Base-by-base conservation (phyloP, 83 land plant species). In the Larix sibirica region DNA sequence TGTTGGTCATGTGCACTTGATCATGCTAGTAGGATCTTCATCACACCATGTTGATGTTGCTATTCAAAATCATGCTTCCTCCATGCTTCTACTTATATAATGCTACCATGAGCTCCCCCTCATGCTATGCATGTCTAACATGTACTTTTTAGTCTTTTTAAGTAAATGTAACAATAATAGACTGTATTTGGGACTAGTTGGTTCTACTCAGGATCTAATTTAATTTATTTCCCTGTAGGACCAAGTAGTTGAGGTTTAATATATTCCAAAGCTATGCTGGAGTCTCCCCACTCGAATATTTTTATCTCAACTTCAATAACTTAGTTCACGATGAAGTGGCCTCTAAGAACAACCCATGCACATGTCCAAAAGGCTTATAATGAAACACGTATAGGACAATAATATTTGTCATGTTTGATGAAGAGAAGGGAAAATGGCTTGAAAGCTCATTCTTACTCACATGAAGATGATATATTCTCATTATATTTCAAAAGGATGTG, bases 321-420 rank as follows among this genome's bases (percentile, higher is more conserved):
- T 86, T 79, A 73, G 86, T 77, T 36, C 67, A 82, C 86, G 87
- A 90, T 28, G 84, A 76, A 24, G 74, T 28, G 18, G 88, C 84
- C 65, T 81, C 81, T n/a, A 73, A 63, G 61, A 93, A 84, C n/a
- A 87, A 79, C 18, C 81, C 81, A 76, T 86, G 84, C 24, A 93
- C 81, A 12, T 47, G 69, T 6, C 95, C 95, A 1, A 88, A 87
- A 33, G 90, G 87, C 77, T 78, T 77, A 50, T 94, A 91, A 64
- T 81, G 86, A 82, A 86, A 85, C 23, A 90, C 88, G 86, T 90
- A 92, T 18, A 94, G 83, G 68, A 88, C 90, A 26, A 86, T 85
- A 31, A 94, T 92, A 64, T 85, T 88, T 38, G 78, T 70, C 85
- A 90, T 56, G 62, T 73, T 81, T 12, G 88, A 83, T 67, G 89